Conservation (phyloP, 805 yeast genomes). For the Brettanomyces anomalus region DNA sequence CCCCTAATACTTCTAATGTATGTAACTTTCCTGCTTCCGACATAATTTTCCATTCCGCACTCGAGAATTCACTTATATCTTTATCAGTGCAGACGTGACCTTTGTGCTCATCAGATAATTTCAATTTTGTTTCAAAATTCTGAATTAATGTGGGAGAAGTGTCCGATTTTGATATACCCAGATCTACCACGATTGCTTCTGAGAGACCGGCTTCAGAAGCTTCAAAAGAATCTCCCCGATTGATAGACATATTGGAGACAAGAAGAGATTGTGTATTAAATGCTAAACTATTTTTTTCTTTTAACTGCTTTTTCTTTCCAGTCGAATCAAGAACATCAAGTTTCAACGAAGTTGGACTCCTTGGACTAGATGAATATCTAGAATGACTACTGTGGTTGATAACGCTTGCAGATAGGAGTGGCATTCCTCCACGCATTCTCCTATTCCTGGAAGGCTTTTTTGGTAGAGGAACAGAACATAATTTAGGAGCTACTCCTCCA, state of each 20-base stretch:
- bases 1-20: constrained; percentile 72
- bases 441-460: too few species aligned
- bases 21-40: constrained; percentile 53
- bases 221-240: not conserved
- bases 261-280: not conserved
- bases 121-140: not conserved
- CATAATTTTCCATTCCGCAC: constrained; percentile 64
- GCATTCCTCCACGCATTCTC: too few species aligned
- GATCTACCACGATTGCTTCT: constrained; percentile 1
- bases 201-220: not conserved
- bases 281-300: not conserved
- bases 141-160: constrained; percentile 1
- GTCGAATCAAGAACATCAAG: not conserved
- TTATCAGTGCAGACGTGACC: constrained; percentile 1
- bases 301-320: not conserved
- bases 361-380: too few species aligned
- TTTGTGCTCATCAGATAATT: not conserved
- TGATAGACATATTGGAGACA: not conserved
- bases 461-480: too few species aligned
- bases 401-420: too few species aligned
- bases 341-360: too few species aligned
- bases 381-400: too few species aligned
- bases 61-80: constrained; percentile 29
- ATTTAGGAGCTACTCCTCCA: too few species aligned
- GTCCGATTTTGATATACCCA: not conserved